These are phyloP conservation scores for Solanum paucissectum DNA, from an alignment of 257 asterid species.

Conservation along the genomic window DNA sequence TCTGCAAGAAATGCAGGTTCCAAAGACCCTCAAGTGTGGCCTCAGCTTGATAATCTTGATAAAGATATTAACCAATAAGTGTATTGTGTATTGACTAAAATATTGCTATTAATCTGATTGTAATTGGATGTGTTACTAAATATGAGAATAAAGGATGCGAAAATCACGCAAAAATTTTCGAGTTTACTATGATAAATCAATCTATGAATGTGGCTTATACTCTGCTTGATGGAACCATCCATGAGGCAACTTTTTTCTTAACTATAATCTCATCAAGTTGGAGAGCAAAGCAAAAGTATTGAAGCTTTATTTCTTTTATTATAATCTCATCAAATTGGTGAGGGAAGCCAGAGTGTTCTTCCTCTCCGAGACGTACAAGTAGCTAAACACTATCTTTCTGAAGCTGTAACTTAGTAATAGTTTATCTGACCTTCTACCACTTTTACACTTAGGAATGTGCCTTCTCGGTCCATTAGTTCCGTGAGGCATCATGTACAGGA, in stretches of 20 bases:
- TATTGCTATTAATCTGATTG: neutral
- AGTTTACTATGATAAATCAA: neutral
- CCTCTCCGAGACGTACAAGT: neutral
- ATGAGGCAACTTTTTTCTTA: neutral
- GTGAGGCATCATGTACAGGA: slow-evolving; percentile 41
- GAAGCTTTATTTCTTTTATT: neutral
- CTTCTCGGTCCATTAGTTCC: neutral
- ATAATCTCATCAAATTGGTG: neutral
- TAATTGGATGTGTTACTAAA: neutral
- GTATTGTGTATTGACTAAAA: neutral
- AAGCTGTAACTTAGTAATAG: neutral
- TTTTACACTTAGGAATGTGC: neutral
- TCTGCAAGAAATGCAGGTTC: slow-evolving; percentile 45
- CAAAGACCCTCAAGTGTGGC: slow-evolving; percentile 30
- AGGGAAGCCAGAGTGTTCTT: neutral
- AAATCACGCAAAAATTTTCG: neutral
- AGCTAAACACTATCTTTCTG: neutral
- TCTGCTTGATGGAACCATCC: neutral
- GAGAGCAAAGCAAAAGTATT: neutral
- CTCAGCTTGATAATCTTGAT: neutral
- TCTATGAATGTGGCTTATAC: neutral
- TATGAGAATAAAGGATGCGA: neutral
- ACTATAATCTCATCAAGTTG: neutral
- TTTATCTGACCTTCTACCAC: neutral
- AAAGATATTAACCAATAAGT: neutral